Conservation (phyloP, 2,329 filamentous ascomycete genomes). For the Metarhizium sp. region DNA sequence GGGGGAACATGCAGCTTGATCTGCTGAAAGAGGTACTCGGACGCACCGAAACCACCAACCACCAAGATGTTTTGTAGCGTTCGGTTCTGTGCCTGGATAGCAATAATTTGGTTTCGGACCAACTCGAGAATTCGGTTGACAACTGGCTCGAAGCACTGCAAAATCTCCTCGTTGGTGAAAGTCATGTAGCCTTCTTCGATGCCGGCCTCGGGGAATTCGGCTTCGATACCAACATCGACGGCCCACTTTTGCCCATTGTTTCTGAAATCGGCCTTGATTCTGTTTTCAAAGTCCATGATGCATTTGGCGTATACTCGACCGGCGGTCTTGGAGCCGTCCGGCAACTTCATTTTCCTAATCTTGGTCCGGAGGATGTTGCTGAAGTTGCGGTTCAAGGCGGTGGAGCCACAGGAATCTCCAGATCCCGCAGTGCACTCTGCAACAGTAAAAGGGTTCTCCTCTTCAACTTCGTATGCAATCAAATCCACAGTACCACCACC, state of each 20-base stretch:
- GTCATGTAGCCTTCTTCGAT: constrained; percentile 99
- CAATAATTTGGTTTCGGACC: constrained; percentile 96
- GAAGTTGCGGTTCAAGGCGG: constrained; percentile 94
- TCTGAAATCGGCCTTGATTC: constrained; percentile 98
- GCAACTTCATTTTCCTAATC: constrained; percentile 98
- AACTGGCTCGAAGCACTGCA: constrained; percentile 97
- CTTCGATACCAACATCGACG: constrained; percentile 96
- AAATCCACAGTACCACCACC: constrained; percentile 97
- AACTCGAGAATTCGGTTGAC: constrained; percentile 95
- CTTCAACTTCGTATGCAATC: constrained; percentile 97
- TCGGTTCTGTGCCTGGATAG: constrained; percentile 94
- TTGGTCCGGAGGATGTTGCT: constrained; percentile 96
- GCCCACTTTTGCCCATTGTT: constrained; percentile 99
- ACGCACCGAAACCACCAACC: constrained; percentile 95
- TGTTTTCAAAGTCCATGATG: constrained; percentile 99
- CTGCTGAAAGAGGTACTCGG: constrained; percentile 98
- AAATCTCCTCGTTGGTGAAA: constrained; percentile 97
- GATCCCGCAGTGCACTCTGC: constrained; percentile 96
- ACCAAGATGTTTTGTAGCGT: constrained; percentile 92
- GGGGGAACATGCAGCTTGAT: constrained; percentile 98
- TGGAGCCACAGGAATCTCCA: constrained; percentile 96
- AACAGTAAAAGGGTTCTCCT: constrained; percentile 93
- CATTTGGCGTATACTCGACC: constrained; percentile 97
- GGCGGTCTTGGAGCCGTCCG: constrained; percentile 94
- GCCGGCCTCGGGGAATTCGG: constrained; percentile 92